Base-by-base conservation (phyloP, 1,139 yeast species). In the Yamadazyma atlantica region DNA sequence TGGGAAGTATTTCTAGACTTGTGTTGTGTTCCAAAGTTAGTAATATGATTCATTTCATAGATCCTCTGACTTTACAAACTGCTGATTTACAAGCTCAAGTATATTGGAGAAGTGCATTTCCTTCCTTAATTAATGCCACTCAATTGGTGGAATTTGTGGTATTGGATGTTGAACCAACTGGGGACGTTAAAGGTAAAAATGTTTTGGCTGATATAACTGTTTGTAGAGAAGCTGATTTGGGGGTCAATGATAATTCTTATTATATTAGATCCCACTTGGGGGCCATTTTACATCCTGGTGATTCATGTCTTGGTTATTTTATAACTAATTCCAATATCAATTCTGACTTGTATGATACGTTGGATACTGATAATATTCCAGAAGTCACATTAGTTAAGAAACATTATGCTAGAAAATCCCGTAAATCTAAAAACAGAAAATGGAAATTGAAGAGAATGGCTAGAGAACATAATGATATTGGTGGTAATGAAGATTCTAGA, bases 381-480 rank as follows among this genome's bases (percentile, higher is more conserved):
- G 98, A 92, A 55, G 96, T 92, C 33, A 78, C 90, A 3, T 66
- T 92, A 41, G 95, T 92, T 43, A 92, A 90, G 90, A 92, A 92
- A 62, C 78, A 80, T 60, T 92, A 89, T 69, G 75, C 84, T 38
- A 85, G 94, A 72, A 83, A 85, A 67, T 73, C 82, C 36, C 79
- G 78, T 69, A 85, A 83, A 67, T 64, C 78, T 44, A 85, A 83
- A 78, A 80, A 82, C 72, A 83, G 96, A 73, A 76, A 75, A 64
- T 92, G 97, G 97, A 90, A 86, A 69, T 81, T 92, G 67, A 88
- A 87, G 83, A 85, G 97, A 75, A 89, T 92, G 97, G 97, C 97
- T 33, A 85, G 75, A 60, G 97, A 92, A 66, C 95, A 90, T 64
- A 79, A 80, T 52, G 96, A 87, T 53, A 81, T 85, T 47, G 89